Base-by-base conservation (phyloP, 2,329 filamentous ascomycete genomes). In the Aureobasidium namibiae region DNA sequence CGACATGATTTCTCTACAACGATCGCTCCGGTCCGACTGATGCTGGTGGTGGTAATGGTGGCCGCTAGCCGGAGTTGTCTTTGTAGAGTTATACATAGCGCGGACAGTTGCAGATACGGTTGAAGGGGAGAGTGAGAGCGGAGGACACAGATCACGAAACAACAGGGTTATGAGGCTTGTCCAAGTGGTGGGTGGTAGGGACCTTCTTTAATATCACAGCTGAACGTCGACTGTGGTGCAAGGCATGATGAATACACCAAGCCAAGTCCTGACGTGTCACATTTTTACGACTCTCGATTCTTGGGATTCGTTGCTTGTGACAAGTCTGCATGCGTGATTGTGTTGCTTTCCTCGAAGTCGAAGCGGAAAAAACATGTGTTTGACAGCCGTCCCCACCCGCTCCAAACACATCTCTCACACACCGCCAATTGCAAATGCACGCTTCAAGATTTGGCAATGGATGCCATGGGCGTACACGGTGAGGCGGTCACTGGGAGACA, bases 321-420 rank as follows among this genome's bases (percentile, higher is more conserved):
- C 54, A 29, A 39, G 39, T 57, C 54, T 57, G 54, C 54, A 57
- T 46, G 53, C 41, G 53, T 57, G 52, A 44, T 56, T 56, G 52
- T 56, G 52, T 44, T 56, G 29, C 41, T 57, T 38, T 31, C 54
- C 21, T 57, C 42, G 41, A 57, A 42, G 39, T 33, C 33, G 41
- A 56, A 56, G 31, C 29, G 18, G 29, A 57, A 56, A 23, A 48
- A 57, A 57, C 18, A 29, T 38, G 41, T 57, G 54, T 57, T 57
- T 57, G 54, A 57, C 42, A 57, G 54, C 41, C 54, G 54, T 21
- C 52, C 54, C 54, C 54, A 42, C 54, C 54, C 54, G 42, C 54
- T 48, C 24, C 50, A 23, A 57, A 57, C 54, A 57, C 42, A 38
- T 42, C 42, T 48, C 33, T 41, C 16, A 57, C 54, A 57, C 54